Conservation (phyloP, 78 protist genomes). For the Cavenderia fasciculata region DNA sequence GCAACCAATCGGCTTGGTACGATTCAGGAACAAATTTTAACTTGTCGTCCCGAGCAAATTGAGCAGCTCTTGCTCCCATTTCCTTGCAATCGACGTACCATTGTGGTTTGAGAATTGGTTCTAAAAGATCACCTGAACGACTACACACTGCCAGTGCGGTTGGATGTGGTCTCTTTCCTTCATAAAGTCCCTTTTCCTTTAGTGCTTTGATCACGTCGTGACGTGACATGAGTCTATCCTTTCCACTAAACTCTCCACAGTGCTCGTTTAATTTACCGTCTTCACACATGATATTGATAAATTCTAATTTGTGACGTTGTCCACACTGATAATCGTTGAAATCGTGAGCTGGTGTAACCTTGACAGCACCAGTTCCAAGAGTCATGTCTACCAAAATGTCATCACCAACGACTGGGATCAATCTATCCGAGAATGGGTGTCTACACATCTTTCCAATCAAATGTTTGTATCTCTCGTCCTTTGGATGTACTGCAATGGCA, state of each 20-base stretch:
- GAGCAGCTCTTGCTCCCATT: constrained; percentile 62
- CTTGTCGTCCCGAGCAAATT: constrained; percentile 62
- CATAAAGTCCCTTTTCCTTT: constrained; percentile 60
- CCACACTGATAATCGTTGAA: constrained; percentile 97
- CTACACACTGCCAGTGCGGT: constrained; percentile 84
- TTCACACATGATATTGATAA: constrained; percentile 86
- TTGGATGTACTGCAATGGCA: constrained; percentile 93
- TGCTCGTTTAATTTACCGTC: constrained; percentile 89
- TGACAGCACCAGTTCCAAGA: constrained; percentile 95
- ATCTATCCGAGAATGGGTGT: constrained; percentile 85
- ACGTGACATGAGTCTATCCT: constrained; percentile 88
- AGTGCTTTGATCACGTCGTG: constrained; percentile 75
- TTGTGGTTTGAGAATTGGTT: constrained; percentile 97
- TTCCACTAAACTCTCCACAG: constrained; percentile 27
- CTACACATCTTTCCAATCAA: constrained; percentile 82
- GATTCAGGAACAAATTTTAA: constrained; percentile 86
- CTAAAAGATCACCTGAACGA: constrained; percentile 91
- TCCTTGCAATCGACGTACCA: constrained; percentile 90
- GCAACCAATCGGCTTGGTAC: constrained; percentile 33
- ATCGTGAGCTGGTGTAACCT: constrained; percentile 97
- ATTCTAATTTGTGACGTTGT: constrained; percentile 89
- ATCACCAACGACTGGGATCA: constrained; percentile 96
- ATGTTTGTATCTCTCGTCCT: constrained; percentile 78
- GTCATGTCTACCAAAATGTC: constrained; percentile 89
- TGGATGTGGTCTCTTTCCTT: constrained; percentile 70